phyloP scores from a whole-genome alignment of 2,329 filamentous ascomycete species.

The Chaetomium sp. region DNA sequence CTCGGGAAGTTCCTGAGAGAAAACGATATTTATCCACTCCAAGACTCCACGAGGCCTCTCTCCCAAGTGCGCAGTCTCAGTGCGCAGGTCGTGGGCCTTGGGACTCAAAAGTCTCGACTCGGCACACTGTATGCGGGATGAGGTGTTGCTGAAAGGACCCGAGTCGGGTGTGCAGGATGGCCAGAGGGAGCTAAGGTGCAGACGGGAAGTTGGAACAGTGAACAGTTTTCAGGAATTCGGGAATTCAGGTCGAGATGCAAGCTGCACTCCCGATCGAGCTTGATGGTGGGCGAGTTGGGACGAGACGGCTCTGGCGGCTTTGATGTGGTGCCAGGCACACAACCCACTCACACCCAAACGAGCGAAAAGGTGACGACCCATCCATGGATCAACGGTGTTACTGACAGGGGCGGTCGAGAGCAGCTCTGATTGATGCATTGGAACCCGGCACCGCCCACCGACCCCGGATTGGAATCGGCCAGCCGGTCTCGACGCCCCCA shows the following conservation, averaged over 20 bases:
- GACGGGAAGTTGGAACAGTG: too few relatives aligned
- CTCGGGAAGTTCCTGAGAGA: conserved; percentile 17
- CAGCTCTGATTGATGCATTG: conserved; percentile 2
- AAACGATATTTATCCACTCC: conserved; percentile 25
- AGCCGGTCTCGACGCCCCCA: conserved; percentile 13
- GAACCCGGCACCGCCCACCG: conserved; percentile 15
- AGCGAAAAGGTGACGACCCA: conserved; percentile 17
- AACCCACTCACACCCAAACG: conserved; percentile 16
- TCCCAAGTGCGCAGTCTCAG: too few relatives aligned
- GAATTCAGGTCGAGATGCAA: conserved; percentile 20
- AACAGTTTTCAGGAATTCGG: not conserved
- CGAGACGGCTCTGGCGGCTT: conserved; percentile 10
- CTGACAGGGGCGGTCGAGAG: conserved; percentile 13
- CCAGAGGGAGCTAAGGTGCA: not conserved
- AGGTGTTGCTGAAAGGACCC: too few relatives aligned
- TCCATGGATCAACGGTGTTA: conserved; percentile 20
- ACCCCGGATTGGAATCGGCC: conserved; percentile 17
- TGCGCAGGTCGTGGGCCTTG: too few relatives aligned
- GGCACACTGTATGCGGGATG: too few relatives aligned
- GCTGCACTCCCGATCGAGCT: conserved; percentile 15
- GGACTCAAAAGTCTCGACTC: too few relatives aligned
- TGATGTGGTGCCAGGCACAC: conserved; percentile 11
- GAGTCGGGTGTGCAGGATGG: conserved; percentile 5
- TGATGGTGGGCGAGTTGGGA: conserved; percentile 11
- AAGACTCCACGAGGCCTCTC: conserved; percentile 17